A percentile compares a stretch with the other conserved stretches of the same genome.
Conservation (phyloP, 2,329 filamentous ascomycete genomes). For the Zymoseptoria brevis region DNA sequence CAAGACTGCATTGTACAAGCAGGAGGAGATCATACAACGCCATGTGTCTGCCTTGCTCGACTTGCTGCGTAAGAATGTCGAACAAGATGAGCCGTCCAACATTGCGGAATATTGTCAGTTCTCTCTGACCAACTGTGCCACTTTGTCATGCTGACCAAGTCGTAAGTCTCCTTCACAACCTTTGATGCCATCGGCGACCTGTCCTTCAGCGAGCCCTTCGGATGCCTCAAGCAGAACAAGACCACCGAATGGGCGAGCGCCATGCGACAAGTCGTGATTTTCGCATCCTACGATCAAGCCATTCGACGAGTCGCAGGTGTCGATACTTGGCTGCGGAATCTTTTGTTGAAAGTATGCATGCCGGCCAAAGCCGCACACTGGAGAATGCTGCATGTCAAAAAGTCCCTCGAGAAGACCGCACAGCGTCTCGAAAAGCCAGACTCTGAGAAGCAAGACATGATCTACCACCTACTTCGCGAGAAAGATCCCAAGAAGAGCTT, state of each 20-base stretch:
- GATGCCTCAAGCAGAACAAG: constrained; percentile 1
- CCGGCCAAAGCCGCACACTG: constrained; percentile 1
- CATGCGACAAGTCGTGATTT: constrained; percentile 7
- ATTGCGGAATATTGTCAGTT: constrained; percentile 5
- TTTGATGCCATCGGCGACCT: constrained; percentile 8
- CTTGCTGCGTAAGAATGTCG: background rate
- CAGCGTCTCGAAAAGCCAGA: constrained; percentile 3
- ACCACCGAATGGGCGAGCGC: constrained; percentile 5
- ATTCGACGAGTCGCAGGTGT: constrained; percentile 6
- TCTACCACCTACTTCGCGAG: constrained; percentile 2
- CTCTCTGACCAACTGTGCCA: background rate
- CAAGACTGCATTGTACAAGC: constrained; percentile 4
- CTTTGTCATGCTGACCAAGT: background rate
- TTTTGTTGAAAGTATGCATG: constrained; percentile 1
- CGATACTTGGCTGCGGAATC: background rate
- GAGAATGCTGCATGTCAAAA: constrained; percentile 1
- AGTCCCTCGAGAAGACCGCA: constrained; percentile 5
- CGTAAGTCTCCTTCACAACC: background rate
- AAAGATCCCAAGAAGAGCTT: constrained; percentile 5
- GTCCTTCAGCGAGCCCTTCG: constrained; percentile 3
- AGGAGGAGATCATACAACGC: constrained; percentile 3
- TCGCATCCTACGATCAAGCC: constrained; percentile 8
- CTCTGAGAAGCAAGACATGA: constrained; percentile 1
- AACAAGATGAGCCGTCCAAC: background rate
- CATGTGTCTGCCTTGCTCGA: constrained; percentile 1